These are phyloP conservation scores for Penicillium bovifimosum DNA, from an alignment of 495 filamentous ascomycete species.

Conservation along the genomic window DNA sequence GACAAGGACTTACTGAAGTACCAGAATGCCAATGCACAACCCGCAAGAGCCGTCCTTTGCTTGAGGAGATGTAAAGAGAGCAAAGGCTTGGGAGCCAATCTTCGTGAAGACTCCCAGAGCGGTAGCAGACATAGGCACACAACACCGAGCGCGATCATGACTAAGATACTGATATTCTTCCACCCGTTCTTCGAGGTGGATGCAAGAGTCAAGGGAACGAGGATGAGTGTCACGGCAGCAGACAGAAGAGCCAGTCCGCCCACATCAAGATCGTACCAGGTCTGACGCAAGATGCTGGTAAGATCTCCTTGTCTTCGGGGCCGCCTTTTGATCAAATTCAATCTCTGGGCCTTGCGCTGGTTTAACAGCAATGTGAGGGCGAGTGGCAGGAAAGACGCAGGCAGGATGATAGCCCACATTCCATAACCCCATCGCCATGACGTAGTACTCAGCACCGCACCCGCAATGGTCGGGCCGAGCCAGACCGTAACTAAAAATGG, in stretches of 20 bases:
- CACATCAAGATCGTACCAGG: conserved; percentile 53
- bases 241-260: conserved; percentile 52
- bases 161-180: conserved; percentile 51
- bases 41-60: conserved; percentile 55
- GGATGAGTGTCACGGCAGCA: conserved; percentile 51
- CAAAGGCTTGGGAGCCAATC: conserved; percentile 50
- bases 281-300: conserved; percentile 31
- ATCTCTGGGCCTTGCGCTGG: conserved; percentile 49
- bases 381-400: conserved; percentile 53
- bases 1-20: conserved; percentile 47
- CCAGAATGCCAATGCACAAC: conserved; percentile 54
- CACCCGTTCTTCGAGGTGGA: conserved; percentile 45
- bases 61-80: conserved; percentile 55
- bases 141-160: conserved; percentile 57
- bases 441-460: conserved; percentile 36
- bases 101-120: conserved; percentile 55
- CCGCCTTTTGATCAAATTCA: conserved; percentile 45
- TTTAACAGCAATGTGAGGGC: conserved; percentile 50
- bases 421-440: conserved; percentile 58
- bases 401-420: conserved; percentile 53
- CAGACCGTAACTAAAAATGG: conserved; percentile 61
- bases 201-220: conserved; percentile 56
- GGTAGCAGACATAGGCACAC: conserved; percentile 51
- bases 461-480: conserved; percentile 55
- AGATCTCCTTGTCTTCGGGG: conserved; percentile 21